Base-by-base conservation (phyloP, 169 alveolate genomes). In the Plasmodium adleri region DNA sequence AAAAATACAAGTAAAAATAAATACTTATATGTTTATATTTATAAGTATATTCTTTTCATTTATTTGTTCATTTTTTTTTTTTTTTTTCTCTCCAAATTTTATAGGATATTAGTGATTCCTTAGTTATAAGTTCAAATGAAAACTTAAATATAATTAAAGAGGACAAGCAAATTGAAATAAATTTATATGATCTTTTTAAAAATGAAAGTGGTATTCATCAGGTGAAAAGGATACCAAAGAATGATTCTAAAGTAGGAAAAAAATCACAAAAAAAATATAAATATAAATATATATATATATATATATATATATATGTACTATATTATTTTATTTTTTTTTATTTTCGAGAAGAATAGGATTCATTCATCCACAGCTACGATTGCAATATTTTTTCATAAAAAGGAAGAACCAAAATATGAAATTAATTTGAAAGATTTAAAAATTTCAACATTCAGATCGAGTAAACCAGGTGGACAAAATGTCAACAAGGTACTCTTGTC, bases 291-390 rank as follows among this genome's bases (percentile, higher is more conserved):
- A 5, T 15, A 32, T 32, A 32, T 32, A 32, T 32, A 32, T 32
- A 32, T 3, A 49, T 4, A 10, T 2, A 8, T 8, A 26, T 20
- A 39, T 22, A 26, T 47, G 28, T 2, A n/a, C 52, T n/a, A 0
- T 45, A 2, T 52, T 6, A 6, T 56, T 59, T 24, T 64, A 12
- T 39, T 64, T 9, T 56, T 26, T 56, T 52, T 52, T 43, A 58
- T 26, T 12, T 17, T 80, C 1, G n/a, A 2, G 12, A 22, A 94
- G 96, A 95, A 92, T 0, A 88, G 92, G 32, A 92, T 94, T 87
- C 96, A 94, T 63, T 94, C 96, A 1, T 94, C 96, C 17, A 94
- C 96, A 24, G 96, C 96, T n/a, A 92, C 96, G 10, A 88, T 94
- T 12, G 96, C 96, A 62, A 85, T 94, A 63, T 88, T 94, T 54